These are phyloP conservation scores for Byssothecium circinans DNA, from an alignment of 2,329 filamentous ascomycete genomes.

Conservation along the genomic window DNA sequence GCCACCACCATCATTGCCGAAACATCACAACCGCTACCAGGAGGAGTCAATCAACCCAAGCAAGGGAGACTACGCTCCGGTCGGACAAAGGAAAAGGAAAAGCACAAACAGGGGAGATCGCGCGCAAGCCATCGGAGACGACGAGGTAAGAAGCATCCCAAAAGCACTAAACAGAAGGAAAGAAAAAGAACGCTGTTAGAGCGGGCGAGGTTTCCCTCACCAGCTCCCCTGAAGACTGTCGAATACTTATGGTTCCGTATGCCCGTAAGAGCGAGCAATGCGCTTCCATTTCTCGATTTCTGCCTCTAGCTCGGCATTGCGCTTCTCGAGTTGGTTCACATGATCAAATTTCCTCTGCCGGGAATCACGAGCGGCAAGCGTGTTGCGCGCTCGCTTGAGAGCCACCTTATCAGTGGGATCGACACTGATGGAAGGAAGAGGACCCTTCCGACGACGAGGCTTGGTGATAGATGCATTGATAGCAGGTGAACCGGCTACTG, in stretches of 20 bases:
- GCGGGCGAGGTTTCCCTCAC: constrained; percentile 34
- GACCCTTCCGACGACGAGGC: constrained; percentile 76
- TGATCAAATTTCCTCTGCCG: constrained; percentile 81
- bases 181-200: constrained; percentile 30
- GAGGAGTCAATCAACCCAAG: constrained; percentile 43
- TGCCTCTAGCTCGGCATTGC: constrained; percentile 69
- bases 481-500: constrained; percentile 50
- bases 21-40: constrained; percentile 26
- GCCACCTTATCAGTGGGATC: constrained; percentile 75
- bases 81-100: constrained; percentile 8
- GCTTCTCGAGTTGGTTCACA: constrained; percentile 72
- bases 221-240: constrained; percentile 39
- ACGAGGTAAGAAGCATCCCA: constrained; percentile 5
- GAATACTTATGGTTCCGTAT: constrained; percentile 39
- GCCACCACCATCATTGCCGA: background rate
- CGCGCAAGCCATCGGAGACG: background rate
- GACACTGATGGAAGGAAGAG: constrained; percentile 75
- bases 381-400: constrained; percentile 92
- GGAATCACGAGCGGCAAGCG: constrained; percentile 89
- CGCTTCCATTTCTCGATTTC: constrained; percentile 48
- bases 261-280: constrained; percentile 43
- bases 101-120: background rate
- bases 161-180: constrained; percentile 4
- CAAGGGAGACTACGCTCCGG: constrained; percentile 42
- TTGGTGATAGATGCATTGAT: constrained; percentile 72